A percentile compares a stretch with the other conserved stretches of the same genome.
These are phyloP conservation scores for Yamadazyma kanchanaburiensis DNA, from an alignment of 1,139 yeast species.

Conservation along the genomic window DNA sequence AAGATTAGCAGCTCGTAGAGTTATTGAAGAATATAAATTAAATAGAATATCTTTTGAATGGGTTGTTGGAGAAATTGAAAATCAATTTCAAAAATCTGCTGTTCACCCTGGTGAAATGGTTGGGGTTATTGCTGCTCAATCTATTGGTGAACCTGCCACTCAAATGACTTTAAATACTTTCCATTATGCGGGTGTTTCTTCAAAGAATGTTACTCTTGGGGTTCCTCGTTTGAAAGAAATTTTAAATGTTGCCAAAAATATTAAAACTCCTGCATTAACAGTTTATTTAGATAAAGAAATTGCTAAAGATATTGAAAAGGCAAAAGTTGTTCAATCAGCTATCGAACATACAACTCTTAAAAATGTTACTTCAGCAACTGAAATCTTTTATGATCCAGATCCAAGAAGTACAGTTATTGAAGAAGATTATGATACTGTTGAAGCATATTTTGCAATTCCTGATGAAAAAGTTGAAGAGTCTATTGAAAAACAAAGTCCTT, in stretches of 20 bases:
- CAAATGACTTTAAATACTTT: constrained; percentile 99
- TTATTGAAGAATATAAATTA: constrained; percentile 85
- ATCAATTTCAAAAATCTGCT: constrained; percentile 87
- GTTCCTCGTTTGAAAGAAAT: constrained; percentile 99
- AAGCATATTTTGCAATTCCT: constrained; percentile 94
- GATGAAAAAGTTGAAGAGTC: constrained; percentile 96
- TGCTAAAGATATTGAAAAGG: constrained; percentile 86
- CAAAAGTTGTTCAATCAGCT: constrained; percentile 93
- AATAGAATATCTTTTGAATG: constrained; percentile 88
- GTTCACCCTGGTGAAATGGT: constrained; percentile 99
- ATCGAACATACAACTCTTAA: constrained; percentile 94
- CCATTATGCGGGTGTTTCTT: constrained; percentile 99
- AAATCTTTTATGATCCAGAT: constrained; percentile 96
- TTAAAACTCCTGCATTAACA: constrained; percentile 97
- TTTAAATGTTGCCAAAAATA: constrained; percentile 95
- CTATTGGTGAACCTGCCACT: constrained; percentile 99
- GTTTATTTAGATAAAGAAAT: constrained; percentile 80
- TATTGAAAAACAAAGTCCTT: constrained; percentile 92
- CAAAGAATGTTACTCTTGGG: constrained; percentile 98
- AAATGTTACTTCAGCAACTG: constrained; percentile 96
- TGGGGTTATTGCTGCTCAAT: constrained; percentile 98
- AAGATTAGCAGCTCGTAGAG: constrained; percentile 85
- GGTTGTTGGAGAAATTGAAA: constrained; percentile 91
- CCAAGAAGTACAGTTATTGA: constrained; percentile 94
- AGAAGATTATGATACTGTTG: constrained; percentile 96